These are phyloP conservation scores for Kurtzmaniella natalensis DNA, from an alignment of 1,139 yeast genomes.

Conservation along the genomic window DNA sequence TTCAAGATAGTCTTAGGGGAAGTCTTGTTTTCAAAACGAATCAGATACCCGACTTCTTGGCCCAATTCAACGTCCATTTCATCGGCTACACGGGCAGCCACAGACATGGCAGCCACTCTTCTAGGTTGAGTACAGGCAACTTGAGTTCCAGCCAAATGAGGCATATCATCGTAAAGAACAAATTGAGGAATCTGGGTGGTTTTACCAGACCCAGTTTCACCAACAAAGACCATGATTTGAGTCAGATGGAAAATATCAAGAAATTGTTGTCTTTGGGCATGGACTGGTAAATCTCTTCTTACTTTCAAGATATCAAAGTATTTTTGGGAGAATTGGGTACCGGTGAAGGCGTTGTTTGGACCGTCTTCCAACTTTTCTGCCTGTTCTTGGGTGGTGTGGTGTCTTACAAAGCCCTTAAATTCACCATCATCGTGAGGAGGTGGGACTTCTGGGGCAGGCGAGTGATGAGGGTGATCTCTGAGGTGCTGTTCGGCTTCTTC, in stretches of 20 bases:
- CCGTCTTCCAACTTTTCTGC: constrained; percentile 67
- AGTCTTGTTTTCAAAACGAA: constrained; percentile 90
- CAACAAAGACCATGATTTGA: constrained; percentile 96
- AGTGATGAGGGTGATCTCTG: constrained; percentile 30
- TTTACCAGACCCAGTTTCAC: constrained; percentile 98
- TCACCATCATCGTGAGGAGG: constrained; percentile 48
- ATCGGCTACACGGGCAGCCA: constrained; percentile 92
- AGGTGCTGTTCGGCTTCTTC: constrained; percentile 51
- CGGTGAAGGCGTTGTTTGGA: constrained; percentile 73
- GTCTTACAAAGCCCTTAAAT: constrained; percentile 52
- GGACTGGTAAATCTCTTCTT: constrained; percentile 89
- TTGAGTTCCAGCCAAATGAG: constrained; percentile 71
- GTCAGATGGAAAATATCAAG: constrained; percentile 75
- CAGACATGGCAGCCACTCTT: constrained; percentile 97
- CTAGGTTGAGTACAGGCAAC: constrained; percentile 98
- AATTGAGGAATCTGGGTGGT: constrained; percentile 97
- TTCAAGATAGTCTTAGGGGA: constrained; percentile 76
- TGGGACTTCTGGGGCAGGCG: constrained; percentile 3
- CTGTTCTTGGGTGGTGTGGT: constrained; percentile 67
- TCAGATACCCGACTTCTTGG: constrained; percentile 88
- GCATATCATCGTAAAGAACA: constrained; percentile 88
- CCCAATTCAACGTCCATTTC: constrained; percentile 93
- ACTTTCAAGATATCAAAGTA: constrained; percentile 74
- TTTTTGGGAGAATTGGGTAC: constrained; percentile 51
- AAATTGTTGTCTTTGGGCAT: constrained; percentile 88